Percentiles rank a stretch among this genome's conserved stretches.
phyloP scores from a whole-genome alignment of 2,329 filamentous ascomycete species.

The Teratosphaeria nubilosa region DNA sequence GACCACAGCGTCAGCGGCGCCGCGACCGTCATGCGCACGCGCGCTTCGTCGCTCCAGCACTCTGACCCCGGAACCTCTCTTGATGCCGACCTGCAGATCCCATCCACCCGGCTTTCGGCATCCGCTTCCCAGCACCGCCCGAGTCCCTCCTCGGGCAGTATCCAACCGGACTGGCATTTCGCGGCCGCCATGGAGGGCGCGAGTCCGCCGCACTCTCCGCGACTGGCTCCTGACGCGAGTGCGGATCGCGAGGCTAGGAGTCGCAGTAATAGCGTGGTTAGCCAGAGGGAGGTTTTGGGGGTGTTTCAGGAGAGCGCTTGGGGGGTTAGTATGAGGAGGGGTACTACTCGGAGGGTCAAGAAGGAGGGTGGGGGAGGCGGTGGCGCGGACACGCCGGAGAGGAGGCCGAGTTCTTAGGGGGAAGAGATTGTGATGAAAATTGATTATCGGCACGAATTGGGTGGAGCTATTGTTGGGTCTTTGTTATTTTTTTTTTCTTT shows the following conservation, averaged over 20 bases:
- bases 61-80: slow-evolving; percentile 4
- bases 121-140: slow-evolving; percentile 13
- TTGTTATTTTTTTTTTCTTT: no score
- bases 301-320: slow-evolving; percentile 83
- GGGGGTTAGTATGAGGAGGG: slow-evolving; percentile 84
- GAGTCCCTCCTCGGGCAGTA: slow-evolving; percentile 16
- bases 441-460: no score
- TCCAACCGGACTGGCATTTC: slow-evolving; percentile 37
- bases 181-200: slow-evolving; percentile 32
- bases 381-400: not conserved
- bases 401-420: not conserved
- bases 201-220: slow-evolving; percentile 20
- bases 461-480: no score
- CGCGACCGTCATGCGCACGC: slow-evolving; percentile 8
- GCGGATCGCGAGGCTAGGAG: slow-evolving; percentile 34
- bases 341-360: slow-evolving; percentile 51
- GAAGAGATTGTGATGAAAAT: not conserved
- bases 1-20: not conserved
- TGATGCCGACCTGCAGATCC: not conserved
- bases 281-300: slow-evolving; percentile 66
- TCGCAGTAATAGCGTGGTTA: slow-evolving; percentile 59
- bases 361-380: not conserved
- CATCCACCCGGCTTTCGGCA: not conserved
- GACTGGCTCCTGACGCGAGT: slow-evolving; percentile 4
- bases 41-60: slow-evolving; percentile 23